Evolutionary conservation across 768 basidiomycete species (phyloP).

Genomic region (Lentinus tigrinus): DNA sequence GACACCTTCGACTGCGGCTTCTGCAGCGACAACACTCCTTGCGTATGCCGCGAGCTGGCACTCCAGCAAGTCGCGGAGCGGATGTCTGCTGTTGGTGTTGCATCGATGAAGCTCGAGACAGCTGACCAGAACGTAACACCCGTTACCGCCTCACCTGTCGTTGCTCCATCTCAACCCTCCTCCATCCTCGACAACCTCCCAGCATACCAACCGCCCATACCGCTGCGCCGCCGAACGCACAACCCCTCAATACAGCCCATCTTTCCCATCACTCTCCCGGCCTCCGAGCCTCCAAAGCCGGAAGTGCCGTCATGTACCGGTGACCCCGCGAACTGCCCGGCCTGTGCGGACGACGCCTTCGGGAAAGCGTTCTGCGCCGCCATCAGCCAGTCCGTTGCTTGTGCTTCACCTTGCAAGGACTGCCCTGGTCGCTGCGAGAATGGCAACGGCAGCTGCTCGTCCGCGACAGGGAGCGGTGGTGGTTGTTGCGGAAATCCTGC

Average conservation of each 20-base stretch:
- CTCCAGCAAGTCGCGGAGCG: conserved; percentile 41
- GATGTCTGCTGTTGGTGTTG: conserved; percentile 12
- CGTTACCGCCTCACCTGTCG: conserved; percentile 12
- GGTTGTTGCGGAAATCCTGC: conserved; percentile 39
- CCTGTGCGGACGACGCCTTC: conserved; percentile 83
- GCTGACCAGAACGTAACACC: conserved; percentile 21
- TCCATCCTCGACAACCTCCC: conserved; percentile 79
- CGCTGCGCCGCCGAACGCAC: conserved; percentile 60
- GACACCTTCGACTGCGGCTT: conserved; percentile 68
- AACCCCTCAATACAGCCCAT: conserved; percentile 43
- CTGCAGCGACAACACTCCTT: conserved; percentile 67
- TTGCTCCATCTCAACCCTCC: conserved; percentile 27
- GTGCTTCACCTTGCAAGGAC: conserved; percentile 49
- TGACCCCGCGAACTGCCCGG: conserved; percentile 82
- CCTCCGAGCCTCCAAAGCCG: conserved; percentile 26
- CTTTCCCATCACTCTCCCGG: conserved; percentile 47
- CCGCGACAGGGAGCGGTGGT: conserved; percentile 15
- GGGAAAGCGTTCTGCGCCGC: conserved; percentile 87
- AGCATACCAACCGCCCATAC: conserved; percentile 78
- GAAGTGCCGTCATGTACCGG: conserved; percentile 62
- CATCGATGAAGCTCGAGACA: conserved; percentile 29
- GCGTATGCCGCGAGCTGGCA: conserved; percentile 74
- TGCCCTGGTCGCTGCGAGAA: conserved; percentile 46
- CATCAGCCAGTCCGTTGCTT: conserved; percentile 59
- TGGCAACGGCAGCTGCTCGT: conserved; percentile 17